Conservation (phyloP, 768 basidiomycete species). For the Hericium coralloides region DNA sequence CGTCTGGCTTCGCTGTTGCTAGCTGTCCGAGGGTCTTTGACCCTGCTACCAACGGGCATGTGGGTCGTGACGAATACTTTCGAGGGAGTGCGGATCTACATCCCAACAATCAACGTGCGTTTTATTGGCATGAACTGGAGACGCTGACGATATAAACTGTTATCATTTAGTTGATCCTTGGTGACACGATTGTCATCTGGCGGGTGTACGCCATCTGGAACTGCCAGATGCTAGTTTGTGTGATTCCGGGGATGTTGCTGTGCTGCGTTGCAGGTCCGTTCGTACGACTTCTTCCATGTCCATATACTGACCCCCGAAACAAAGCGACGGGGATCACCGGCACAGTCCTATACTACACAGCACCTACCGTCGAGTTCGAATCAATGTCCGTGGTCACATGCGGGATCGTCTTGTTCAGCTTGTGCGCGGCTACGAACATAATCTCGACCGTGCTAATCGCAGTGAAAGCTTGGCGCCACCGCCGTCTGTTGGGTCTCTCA, state of each 20-base stretch:
- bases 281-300: background rate
- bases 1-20: background rate
- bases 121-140: background rate
- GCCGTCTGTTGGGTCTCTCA: background rate
- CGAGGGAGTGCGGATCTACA: background rate
- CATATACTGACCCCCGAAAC: background rate
- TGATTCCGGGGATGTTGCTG: background rate
- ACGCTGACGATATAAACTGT: too few relatives aligned
- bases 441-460: background rate
- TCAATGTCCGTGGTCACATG: background rate
- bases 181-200: background rate
- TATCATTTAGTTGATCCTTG: background rate
- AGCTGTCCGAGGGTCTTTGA: background rate
- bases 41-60: background rate
- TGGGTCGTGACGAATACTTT: background rate
- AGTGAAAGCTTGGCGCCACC: background rate
- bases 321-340: background rate
- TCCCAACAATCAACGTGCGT: background rate
- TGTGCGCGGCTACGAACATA: background rate
- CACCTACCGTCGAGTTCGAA: background rate
- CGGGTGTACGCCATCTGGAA: background rate
- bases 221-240: background rate
- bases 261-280: background rate
- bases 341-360: background rate
- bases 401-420: background rate